Evolutionary conservation across 1,284 basidiomycete genomes (phyloP).

Genomic region (Fistulinella staudtii): DNA sequence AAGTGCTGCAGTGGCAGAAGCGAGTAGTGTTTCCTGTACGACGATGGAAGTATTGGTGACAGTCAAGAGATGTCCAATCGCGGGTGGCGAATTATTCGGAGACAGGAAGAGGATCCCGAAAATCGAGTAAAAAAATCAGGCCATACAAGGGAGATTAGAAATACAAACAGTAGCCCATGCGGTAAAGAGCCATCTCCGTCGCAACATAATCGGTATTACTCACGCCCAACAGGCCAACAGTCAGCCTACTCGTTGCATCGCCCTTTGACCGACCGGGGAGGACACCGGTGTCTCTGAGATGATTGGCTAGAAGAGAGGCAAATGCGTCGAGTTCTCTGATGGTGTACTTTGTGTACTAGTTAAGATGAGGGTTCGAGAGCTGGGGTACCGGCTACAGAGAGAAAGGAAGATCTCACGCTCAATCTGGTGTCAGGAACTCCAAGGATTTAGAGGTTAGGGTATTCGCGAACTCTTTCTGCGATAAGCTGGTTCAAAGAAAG

Average conservation of each 20-base stretch:
- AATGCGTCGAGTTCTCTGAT: conserved; percentile 21
- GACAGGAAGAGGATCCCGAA: conserved; percentile 42
- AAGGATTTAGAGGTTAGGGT: conserved; percentile 20
- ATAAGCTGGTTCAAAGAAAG: conserved; percentile 27
- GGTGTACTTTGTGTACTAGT: conserved; percentile 28
- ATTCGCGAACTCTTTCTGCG: conserved; percentile 12
- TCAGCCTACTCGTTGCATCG: conserved; percentile 23
- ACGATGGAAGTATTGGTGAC: conserved; percentile 44
- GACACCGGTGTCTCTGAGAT: conserved; percentile 19
- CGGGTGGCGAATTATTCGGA: conserved; percentile 54
- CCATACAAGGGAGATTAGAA: background rate
- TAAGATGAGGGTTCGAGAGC: too few species aligned
- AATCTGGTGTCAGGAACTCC: conserved; percentile 20
- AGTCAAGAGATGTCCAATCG: conserved; percentile 52
- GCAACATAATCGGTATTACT: conserved; percentile 30
- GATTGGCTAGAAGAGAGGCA: conserved; percentile 28
- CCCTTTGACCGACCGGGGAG: conserved; percentile 24
- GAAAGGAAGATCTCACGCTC: conserved; percentile 4
- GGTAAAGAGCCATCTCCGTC: conserved; percentile 26
- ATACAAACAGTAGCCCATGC: conserved; percentile 32
- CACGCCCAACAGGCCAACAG: conserved; percentile 25
- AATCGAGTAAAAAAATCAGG: background rate
- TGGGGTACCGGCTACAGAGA: too few species aligned
- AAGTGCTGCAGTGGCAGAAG: conserved; percentile 18
- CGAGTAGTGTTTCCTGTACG: conserved; percentile 17